Evolutionary conservation across 2,329 filamentous ascomycete species (phyloP).

Genomic region (Mycosphaerella sp.): DNA sequence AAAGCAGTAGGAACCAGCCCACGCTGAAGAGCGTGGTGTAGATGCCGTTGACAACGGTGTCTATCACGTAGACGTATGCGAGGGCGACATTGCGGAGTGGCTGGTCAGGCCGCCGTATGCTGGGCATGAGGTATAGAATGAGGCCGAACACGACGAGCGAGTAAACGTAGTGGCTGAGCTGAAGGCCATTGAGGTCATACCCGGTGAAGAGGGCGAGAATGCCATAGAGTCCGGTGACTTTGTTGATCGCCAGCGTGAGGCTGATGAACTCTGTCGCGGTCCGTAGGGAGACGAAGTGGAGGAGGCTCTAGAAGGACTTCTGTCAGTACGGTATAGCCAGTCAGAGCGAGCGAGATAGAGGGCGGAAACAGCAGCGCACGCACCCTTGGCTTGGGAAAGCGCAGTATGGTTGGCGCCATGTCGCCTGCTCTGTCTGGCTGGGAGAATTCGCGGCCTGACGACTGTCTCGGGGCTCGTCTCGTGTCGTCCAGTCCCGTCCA

Average conservation of each 20-base stretch:
- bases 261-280: constrained; percentile 82
- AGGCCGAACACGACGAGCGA: constrained; percentile 65
- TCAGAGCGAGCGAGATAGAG: not conserved
- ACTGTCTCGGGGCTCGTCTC: not conserved
- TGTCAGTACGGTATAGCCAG: not conserved
- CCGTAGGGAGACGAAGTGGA: constrained; percentile 78
- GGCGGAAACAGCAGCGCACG: not conserved
- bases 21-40: constrained; percentile 79
- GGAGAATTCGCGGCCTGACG: not conserved
- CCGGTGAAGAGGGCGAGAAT: constrained; percentile 84
- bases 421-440: not conserved
- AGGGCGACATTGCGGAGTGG: constrained; percentile 72
- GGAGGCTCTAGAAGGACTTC: constrained; percentile 58
- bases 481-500: not conserved
- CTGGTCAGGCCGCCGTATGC: constrained; percentile 55
- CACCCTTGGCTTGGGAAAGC: constrained; percentile 16
- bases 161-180: constrained; percentile 89
- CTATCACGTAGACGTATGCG: constrained; percentile 78
- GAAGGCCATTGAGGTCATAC: constrained; percentile 71
- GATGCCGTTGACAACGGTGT: constrained; percentile 71
- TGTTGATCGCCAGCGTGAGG: constrained; percentile 80
- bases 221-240: constrained; percentile 84
- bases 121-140: constrained; percentile 65
- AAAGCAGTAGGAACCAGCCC: constrained; percentile 77
- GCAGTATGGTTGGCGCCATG: constrained; percentile 14